Percentiles rank a stretch among this genome's conserved stretches.
phyloP scores from a whole-genome alignment of 306 rosid species.

The Gillenia trifoliata region DNA sequence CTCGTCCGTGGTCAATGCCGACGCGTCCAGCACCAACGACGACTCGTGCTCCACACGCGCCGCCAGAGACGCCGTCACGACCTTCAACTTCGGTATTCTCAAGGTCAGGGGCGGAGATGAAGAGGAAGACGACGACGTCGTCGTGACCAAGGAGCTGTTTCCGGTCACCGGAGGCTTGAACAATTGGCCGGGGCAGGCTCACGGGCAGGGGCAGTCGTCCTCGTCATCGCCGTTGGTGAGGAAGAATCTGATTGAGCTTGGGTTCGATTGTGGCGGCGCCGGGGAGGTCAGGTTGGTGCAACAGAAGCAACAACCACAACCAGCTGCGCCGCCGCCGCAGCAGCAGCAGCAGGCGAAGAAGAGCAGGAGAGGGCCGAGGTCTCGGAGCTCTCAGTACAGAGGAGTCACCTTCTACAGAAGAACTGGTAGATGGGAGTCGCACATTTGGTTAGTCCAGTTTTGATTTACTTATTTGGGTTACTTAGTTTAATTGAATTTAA shows the following conservation, averaged over 20 bases:
- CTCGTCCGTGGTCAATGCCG: slow-evolving; percentile 93
- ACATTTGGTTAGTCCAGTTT: slow-evolving; percentile 63
- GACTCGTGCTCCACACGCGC: slow-evolving; percentile 89
- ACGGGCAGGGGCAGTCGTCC: slow-evolving; percentile 33
- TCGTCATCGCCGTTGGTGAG: slow-evolving; percentile 35
- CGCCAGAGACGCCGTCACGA: slow-evolving; percentile 50
- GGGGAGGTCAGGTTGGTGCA: slow-evolving; percentile 45
- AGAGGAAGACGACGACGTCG: slow-evolving; percentile 26
- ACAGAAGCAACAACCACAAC: slow-evolving; percentile 26
- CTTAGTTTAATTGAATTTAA: not conserved
- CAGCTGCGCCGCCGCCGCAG: slow-evolving; percentile 17
- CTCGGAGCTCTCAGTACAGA: slow-evolving; percentile 96
- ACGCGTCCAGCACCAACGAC: slow-evolving; percentile 75
- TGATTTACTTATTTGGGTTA: not conserved
- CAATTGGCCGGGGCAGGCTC: slow-evolving; percentile 41
- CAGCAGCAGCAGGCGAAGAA: slow-evolving; percentile 67
- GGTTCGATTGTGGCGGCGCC: slow-evolving; percentile 45
- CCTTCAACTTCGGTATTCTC: slow-evolving; percentile 77
- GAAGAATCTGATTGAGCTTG: slow-evolving; percentile 65
- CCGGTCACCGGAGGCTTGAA: slow-evolving; percentile 39
- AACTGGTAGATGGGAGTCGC: slow-evolving; percentile 99
- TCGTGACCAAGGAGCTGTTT: slow-evolving; percentile 62
- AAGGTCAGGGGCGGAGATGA: slow-evolving; percentile 40
- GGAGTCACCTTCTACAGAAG: slow-evolving; percentile 97
- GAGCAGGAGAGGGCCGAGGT: slow-evolving; percentile 96